Percentiles rank a stretch among this genome's conserved stretches.
These are phyloP conservation scores for Flueggea neowawraea DNA, from an alignment of 441 rosid species.

Conservation along the genomic window DNA sequence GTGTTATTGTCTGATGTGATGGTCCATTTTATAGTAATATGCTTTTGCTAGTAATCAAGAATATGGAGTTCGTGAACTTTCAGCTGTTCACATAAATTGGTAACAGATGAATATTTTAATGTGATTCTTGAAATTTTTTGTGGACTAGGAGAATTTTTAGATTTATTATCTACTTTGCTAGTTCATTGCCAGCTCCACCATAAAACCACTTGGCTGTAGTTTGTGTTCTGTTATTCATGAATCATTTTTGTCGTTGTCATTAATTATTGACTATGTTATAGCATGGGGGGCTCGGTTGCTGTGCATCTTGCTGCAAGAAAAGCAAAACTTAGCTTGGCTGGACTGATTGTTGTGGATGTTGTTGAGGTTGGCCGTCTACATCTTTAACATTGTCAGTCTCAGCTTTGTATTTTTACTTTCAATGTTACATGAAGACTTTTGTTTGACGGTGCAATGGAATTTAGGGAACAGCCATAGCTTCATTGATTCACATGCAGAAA, in stretches of 20 bases:
- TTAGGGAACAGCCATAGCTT: conserved; percentile 98
- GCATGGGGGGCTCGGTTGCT: conserved; percentile 99
- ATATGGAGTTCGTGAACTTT: too few species aligned
- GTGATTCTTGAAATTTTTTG: too few species aligned
- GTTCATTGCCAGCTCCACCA: too few species aligned
- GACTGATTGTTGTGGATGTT: conserved; percentile 92
- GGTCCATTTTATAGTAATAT: too few species aligned
- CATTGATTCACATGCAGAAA: conserved; percentile 94
- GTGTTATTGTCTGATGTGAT: too few species aligned
- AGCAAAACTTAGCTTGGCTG: conserved; percentile 66
- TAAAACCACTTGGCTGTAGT: too few species aligned
- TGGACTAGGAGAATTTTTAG: too few species aligned
- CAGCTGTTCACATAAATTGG: too few species aligned
- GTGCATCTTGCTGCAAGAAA: conserved; percentile 92
- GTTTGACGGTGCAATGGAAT: conserved; percentile 13
- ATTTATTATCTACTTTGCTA: too few species aligned
- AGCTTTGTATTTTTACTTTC: conserved; percentile 15
- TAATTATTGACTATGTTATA: conserved; percentile 23
- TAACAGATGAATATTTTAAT: too few species aligned
- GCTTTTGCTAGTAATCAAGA: too few species aligned
- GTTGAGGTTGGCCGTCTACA: conserved; percentile 67
- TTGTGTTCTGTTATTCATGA: too few species aligned
- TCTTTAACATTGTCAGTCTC: conserved; percentile 2
- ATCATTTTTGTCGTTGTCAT: neutral
- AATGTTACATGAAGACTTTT: conserved; percentile 12